Conservation (phyloP, 305 asterid genomes). For the Solanum hybrid region DNA sequence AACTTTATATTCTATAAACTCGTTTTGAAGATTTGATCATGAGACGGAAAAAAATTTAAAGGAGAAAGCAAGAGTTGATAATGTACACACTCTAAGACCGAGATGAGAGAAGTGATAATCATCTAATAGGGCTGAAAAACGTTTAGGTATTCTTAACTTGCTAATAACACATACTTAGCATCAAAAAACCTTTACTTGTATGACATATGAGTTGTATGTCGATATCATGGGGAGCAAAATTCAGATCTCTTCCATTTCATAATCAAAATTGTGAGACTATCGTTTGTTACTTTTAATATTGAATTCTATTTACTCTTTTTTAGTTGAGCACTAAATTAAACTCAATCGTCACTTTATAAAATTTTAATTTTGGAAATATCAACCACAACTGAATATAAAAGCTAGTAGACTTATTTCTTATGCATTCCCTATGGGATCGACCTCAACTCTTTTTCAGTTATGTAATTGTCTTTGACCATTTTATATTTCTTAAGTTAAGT, state of each 20-base stretch:
- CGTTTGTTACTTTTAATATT: neutral
- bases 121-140: neutral
- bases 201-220: neutral
- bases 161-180: neutral
- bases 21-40: neutral
- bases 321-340: neutral
- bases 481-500: neutral
- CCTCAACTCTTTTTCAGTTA: neutral
- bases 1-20: no score
- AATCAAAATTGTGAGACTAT: neutral
- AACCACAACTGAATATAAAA: neutral
- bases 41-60: neutral
- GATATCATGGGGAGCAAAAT: neutral
- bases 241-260: neutral
- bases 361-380: neutral
- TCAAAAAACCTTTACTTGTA: neutral
- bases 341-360: neutral
- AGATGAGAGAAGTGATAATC: neutral
- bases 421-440: neutral
- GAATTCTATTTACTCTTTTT: neutral
- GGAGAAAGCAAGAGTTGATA: neutral
- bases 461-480: neutral
- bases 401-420: neutral
- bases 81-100: neutral
- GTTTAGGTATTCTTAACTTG: neutral